Conservation (phyloP, 2,329 filamentous ascomycete genomes). For the Fusarium hainanense region DNA sequence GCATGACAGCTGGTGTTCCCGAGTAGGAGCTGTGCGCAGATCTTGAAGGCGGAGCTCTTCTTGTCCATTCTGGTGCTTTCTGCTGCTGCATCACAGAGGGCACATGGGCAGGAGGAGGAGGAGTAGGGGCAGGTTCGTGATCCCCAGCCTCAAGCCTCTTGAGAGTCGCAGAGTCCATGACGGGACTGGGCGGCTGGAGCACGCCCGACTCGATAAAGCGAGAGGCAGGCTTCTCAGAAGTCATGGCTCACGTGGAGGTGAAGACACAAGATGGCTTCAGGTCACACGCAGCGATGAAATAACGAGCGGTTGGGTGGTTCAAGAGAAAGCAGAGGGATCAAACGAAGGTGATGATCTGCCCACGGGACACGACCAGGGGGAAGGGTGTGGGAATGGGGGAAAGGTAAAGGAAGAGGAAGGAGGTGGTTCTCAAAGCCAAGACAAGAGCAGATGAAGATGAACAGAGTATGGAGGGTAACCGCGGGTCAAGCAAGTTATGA, state of each 20-base stretch:
- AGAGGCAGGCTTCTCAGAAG: constrained; percentile 37
- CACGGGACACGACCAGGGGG: background rate
- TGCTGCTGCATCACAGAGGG: background rate
- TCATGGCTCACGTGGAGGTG: constrained; percentile 9
- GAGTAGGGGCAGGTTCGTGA: background rate
- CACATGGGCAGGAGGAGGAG: background rate
- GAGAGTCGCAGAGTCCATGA: constrained; percentile 29
- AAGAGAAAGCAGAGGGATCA: background rate
- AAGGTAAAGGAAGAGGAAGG: constrained; percentile 7
- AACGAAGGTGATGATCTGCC: constrained; percentile 18
- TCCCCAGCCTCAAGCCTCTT: constrained; percentile 36
- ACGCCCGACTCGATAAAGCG: constrained; percentile 39
- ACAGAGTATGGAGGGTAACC: constrained; percentile 5
- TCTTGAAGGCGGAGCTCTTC: constrained; percentile 20
- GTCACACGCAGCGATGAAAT: background rate
- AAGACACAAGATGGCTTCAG: background rate
- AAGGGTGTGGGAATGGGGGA: constrained; percentile 6
- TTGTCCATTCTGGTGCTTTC: background rate
- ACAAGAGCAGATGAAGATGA: constrained; percentile 8
- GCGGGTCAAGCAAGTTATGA: constrained; percentile 35
- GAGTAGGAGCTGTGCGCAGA: constrained; percentile 40
- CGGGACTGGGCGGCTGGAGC: constrained; percentile 33
- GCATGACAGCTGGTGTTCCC: constrained; percentile 39
- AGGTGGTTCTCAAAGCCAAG: constrained; percentile 10
- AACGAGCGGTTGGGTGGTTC: background rate